Percentiles rank a stretch among this genome's conserved stretches.
Evolutionary conservation across 441 rosid species (phyloP).

Genomic region (Eutrema salsugineum): DNA sequence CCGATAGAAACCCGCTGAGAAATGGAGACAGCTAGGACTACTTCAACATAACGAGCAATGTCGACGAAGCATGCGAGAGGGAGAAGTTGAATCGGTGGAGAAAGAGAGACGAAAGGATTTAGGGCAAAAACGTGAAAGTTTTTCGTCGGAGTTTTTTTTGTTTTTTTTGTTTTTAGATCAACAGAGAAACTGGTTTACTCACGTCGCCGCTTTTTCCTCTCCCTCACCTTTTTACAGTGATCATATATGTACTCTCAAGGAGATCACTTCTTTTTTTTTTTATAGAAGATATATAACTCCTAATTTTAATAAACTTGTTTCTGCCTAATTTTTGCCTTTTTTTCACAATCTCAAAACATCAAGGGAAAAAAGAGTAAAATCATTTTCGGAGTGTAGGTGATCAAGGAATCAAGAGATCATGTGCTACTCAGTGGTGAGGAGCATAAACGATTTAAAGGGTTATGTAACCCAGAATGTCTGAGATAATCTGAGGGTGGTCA

Average conservation of each 20-base stretch:
- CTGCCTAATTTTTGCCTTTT: not conserved
- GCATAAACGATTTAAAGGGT: not conserved
- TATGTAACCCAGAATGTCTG: not conserved
- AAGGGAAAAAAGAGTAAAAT: not conserved
- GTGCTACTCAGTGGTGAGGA: not conserved
- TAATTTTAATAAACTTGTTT: not conserved
- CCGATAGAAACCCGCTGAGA: not conserved
- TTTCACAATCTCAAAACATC: not conserved
- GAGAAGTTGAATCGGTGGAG: not conserved
- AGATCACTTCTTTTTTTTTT: not conserved
- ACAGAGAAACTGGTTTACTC: slow-evolving; percentile 12
- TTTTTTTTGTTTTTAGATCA: not conserved
- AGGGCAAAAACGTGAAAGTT: not conserved
- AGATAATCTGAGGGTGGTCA: not conserved
- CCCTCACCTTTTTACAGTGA: not conserved
- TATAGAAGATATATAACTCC: not conserved
- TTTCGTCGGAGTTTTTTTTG: slow-evolving; percentile 4
- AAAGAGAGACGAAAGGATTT: not conserved
- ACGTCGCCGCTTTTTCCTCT: slow-evolving; percentile 16
- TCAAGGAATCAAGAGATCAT: not conserved
- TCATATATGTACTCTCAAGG: not conserved
- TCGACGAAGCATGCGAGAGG: not conserved
- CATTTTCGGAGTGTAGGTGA: not conserved
- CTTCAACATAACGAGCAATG: slow-evolving; percentile 1
- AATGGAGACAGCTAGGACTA: not conserved